Base-by-base conservation (phyloP, 2,329 filamentous ascomycete species). In the Lasiodiplodia gonubiensis region DNA sequence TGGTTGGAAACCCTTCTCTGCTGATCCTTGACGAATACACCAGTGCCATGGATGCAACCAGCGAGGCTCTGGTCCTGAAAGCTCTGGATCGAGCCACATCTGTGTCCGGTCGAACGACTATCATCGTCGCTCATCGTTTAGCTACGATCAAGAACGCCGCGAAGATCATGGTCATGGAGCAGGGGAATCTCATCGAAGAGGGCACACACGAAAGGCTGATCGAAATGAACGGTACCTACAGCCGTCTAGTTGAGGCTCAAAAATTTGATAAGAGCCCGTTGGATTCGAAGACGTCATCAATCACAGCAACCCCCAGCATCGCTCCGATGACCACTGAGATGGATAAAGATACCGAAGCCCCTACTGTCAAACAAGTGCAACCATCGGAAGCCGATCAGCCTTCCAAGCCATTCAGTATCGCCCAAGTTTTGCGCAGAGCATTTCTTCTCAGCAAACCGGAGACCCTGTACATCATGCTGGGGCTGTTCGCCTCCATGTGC, bases 401-500 rank as follows among this genome's bases (percentile, higher is more conserved):
- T 10, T 55, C 66, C 33, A 61, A 60, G 39, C 48, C 30, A 21
- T 60, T 68, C 39, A 37, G 63, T 42, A 33, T 68, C 75, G 27
- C 73, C 76, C 52, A 60, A 35, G n/a, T 73, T 75, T 39, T 76
- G 70, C 54, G 49, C 76, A 18, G 55, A 23, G 55, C 66, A 3
- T 48, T 67, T 11, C 68, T 1, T 33, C 75, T 78, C 61, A 81
- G 76, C 53, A 78, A 75, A 27, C 73, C 79, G 10, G 79, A 84
- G 61, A 68, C 73, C 2, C 72, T 75, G 10, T 77, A 83, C 52
- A 78, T 83, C 25, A 65, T 71, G 4, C 52, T 83, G 6, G 83
- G 82, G 5, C 72, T 85, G 4, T 51, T 78, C 49, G 79, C 80
- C 7, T 84, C 83, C 0, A 75, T 83, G 16, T 69, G 82, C 39